Base-by-base conservation (phyloP, 2,329 filamentous ascomycete species). In the Rhynchosporium secalis region DNA sequence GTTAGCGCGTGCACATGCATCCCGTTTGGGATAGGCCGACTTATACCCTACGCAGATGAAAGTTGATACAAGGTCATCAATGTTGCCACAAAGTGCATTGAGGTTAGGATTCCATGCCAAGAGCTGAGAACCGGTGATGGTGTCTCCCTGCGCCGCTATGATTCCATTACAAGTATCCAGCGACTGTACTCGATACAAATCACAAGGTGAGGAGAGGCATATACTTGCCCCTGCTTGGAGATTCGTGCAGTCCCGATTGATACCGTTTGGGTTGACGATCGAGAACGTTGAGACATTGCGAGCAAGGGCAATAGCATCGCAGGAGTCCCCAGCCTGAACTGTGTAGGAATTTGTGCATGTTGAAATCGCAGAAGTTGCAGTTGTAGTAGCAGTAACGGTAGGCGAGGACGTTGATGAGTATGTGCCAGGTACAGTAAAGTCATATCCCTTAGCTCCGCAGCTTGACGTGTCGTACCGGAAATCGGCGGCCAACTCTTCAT, bases 91-190 rank as follows among this genome's bases (percentile, higher is more conserved):
- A 12, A 15, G 51, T n/a, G 12, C 12, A 26, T 55, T 55, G 51
- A 55, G 10, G 51, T 55, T 55, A 10, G 20, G 13, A 38, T 55
- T 55, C 51, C 51, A 55, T n/a, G 51, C 10, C 13, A 15, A 15
- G 9, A 55, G 36, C 31, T 55, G 31, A 55, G 20, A 13, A 10
- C 12, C 20, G 8, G 51, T 55, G 15, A 26, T 8, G 20, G 31
- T 55, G 31, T 29, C 13, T 9, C 13, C 31, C 33, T 55, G 29
- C 7, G 10, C 12, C 28, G 9, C 28, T 36, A 55, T 55, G 13
- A 55, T 55, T 13, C 33, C 31, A n/a, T 38, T 13, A 31, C 51
- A 55, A n/a, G 51, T 55, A 55, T 55, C 51, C 12, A 36, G 7
- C 8, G 51, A 9, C 31, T 55, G 29, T 10, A 55, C 51, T 15